phyloP scores from a whole-genome alignment of 306 rosid genomes.

The Trichosanthes truncata region DNA sequence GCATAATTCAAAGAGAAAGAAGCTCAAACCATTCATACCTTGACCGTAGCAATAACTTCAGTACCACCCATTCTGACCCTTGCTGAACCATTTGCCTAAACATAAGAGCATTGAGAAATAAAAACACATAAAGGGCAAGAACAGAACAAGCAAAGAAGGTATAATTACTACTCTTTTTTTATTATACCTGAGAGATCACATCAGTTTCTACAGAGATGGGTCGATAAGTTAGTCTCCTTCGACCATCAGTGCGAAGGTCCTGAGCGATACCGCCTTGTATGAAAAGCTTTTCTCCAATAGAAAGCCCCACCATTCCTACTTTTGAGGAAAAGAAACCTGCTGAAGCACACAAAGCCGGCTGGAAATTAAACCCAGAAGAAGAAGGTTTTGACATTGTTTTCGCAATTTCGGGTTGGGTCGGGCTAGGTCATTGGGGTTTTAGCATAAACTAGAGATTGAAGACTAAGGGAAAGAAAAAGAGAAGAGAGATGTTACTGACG shows the following conservation, averaged over 20 bases:
- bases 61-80: constrained; percentile 75
- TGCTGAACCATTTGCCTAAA: constrained; percentile 81
- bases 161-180: not conserved
- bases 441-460: not conserved
- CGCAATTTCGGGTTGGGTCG: not conserved
- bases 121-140: constrained; percentile 1
- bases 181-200: constrained; percentile 55
- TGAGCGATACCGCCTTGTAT: constrained; percentile 78
- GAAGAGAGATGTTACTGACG: too few relatives aligned
- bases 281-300: constrained; percentile 58
- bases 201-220: constrained; percentile 69
- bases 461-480: too few relatives aligned
- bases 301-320: constrained; percentile 59
- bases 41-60: constrained; percentile 75
- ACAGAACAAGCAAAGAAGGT: not conserved
- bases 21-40: constrained; percentile 36
- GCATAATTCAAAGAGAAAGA: not conserved
- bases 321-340: not conserved
- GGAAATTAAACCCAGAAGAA: not conserved
- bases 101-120: constrained; percentile 11
- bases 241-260: constrained; percentile 85
- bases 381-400: not conserved
- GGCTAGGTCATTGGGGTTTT: not conserved
- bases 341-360: not conserved
- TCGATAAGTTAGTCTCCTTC: constrained; percentile 58